Conservation (phyloP, 2,329 filamentous ascomycete species). For the Stachybotrys chlorohalonatus region DNA sequence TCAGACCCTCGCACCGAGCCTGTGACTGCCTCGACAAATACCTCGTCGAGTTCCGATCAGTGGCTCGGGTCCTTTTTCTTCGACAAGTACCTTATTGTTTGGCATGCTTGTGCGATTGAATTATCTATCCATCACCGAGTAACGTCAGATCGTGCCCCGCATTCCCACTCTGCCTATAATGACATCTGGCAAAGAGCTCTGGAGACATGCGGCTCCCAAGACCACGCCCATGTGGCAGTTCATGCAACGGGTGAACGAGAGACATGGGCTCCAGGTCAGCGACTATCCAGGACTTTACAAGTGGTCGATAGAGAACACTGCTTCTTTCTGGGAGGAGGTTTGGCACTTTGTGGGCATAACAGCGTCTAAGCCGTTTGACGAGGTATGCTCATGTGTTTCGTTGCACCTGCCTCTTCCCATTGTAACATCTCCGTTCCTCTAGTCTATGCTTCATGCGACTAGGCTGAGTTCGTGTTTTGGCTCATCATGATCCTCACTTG, state of each 20-base stretch:
- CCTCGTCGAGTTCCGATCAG: no score
- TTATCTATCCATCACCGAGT: neutral
- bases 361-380: constrained; percentile 52
- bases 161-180: neutral
- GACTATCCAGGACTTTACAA: constrained; percentile 69
- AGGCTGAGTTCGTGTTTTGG: neutral
- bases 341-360: constrained; percentile 77
- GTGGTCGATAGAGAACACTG: constrained; percentile 75
- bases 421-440: neutral
- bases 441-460: neutral
- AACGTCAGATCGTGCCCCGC: neutral
- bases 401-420: no score
- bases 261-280: constrained; percentile 51
- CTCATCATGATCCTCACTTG: no score
- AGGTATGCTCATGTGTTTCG: constrained; percentile 33
- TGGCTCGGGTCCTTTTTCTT: no score
- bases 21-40: no score
- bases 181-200: constrained; percentile 42
- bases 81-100: no score
- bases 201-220: constrained; percentile 59
- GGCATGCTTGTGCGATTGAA: no score
- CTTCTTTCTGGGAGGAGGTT: constrained; percentile 73
- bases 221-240: constrained; percentile 66
- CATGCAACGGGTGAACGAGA: constrained; percentile 58
- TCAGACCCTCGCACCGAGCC: no score